phyloP scores from a whole-genome alignment of 208 protist species.

The Leishmania braziliensis region DNA sequence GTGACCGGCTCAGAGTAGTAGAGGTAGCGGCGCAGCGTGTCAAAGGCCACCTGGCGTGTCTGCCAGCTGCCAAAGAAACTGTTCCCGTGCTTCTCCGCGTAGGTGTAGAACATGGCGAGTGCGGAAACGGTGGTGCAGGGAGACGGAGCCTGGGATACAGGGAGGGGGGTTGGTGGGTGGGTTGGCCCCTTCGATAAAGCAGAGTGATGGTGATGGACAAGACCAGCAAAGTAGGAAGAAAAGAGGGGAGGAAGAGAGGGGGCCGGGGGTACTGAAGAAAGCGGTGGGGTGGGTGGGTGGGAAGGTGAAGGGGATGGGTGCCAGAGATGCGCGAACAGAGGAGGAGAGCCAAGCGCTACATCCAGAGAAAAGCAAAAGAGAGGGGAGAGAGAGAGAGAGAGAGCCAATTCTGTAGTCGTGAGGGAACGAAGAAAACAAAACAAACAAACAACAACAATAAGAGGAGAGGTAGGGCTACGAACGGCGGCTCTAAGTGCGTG shows the following conservation, averaged over 20 bases:
- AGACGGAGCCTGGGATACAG: background rate
- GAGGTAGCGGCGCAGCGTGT: conserved; percentile 65
- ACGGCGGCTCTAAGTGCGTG: background rate
- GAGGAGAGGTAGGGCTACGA: background rate
- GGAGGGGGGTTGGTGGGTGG: background rate
- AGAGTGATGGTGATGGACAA: too few species aligned
- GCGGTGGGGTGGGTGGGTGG: background rate
- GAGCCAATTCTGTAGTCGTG: background rate
- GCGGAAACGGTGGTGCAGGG: background rate
- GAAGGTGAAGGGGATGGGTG: background rate
- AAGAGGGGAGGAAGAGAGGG: background rate
- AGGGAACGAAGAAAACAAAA: background rate
- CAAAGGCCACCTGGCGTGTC: conserved; percentile 57
- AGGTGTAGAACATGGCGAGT: conserved; percentile 56
- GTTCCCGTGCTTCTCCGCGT: conserved; percentile 56
- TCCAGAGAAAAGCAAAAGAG: conserved; percentile 6
- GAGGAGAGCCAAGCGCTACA: too few species aligned
- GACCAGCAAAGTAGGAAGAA: too few species aligned
- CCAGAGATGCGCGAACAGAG: background rate
- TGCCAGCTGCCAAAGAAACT: conserved; percentile 55
- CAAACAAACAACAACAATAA: background rate
- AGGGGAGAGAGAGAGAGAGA: background rate
- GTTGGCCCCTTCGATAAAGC: background rate
- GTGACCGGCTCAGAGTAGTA: conserved; percentile 56
- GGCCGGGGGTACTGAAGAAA: background rate